Base-by-base conservation (phyloP, 495 filamentous ascomycete genomes). In the Paragyromitra xinjiangensis region DNA sequence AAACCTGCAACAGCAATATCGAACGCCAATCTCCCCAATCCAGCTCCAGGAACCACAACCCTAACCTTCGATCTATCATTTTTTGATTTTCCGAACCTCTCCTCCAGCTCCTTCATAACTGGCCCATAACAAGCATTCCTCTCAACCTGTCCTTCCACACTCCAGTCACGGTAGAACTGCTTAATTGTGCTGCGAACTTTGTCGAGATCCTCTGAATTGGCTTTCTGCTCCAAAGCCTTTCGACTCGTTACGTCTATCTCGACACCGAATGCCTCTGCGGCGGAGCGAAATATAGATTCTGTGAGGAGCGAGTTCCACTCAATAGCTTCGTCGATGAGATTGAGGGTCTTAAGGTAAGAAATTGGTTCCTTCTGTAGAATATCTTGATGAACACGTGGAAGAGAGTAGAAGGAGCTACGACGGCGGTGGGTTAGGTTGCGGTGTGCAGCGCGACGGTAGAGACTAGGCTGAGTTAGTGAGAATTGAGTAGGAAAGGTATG, bases 101-200 rank as follows among this genome's bases (percentile, higher is more conserved):
- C 79, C 4, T 84, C 83, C 24, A 98, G 85, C 40, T 89, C 90
- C 24, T 83, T 76, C 61, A 94, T 84, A 3, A 98, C 87, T 0
- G 92, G 93, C 1, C 85, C 86, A 82, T 94, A 95, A 83, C 91
- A 94, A 9, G 89, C 90, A 4, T 88, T 85, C 5, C 96, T 87
- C 84, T 99, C 95, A 0, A 82, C 68, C 22, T 83, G 84, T 3
- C 95, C 95, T 79, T 92, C 94, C 8, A 86, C 87, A 51, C 92
- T 93, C 95, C 95, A 99, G 83, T 99, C 95, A 6, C 95, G 92
- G 82, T 93, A 98, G 80, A 99, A 92, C 82, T 99, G 95, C 24
- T 94, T 88, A 63, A 99, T 86, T 6, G 93, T 97, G 64, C 92
- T 95, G 75, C 92, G 88, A 19, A 94, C 95, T 83, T 98, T 99